Conservation (phyloP, 2,329 filamentous ascomycete genomes). For the Chalaropsis thielavioides region DNA sequence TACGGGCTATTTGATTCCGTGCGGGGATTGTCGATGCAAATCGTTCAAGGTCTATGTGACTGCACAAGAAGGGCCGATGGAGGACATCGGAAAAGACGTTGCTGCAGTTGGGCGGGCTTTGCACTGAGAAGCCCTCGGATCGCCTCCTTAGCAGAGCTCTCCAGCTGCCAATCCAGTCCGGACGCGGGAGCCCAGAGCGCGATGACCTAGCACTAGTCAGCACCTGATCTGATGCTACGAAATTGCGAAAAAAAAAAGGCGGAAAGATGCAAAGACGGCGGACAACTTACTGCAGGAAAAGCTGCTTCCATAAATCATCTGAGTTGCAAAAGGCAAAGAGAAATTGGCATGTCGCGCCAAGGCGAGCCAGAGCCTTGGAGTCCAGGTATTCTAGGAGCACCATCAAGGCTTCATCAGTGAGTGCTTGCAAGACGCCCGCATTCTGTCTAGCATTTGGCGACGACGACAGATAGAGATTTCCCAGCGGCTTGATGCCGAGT, state of each 20-base stretch:
- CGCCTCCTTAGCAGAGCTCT: conserved; percentile 59
- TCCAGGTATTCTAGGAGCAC: conserved; percentile 64
- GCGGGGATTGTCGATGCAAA: conserved; percentile 59
- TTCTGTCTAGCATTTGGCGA: conserved; percentile 23
- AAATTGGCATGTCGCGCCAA: conserved; percentile 71
- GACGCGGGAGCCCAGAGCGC: conserved; percentile 4
- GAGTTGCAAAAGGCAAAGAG: conserved; percentile 71
- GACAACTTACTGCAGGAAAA: conserved; percentile 64
- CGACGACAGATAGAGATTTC: conserved; percentile 60
- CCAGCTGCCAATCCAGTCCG: conserved; percentile 40
- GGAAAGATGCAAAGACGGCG: not conserved
- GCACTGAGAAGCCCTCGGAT: conserved; percentile 29
- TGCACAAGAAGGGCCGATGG: conserved; percentile 81
- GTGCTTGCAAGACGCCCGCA: conserved; percentile 46
- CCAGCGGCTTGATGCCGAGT: conserved; percentile 69
- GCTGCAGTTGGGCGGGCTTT: conserved; percentile 50
- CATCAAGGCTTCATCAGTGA: conserved; percentile 72
- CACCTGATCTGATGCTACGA: not conserved
- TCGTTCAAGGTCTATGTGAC: conserved; percentile 52
- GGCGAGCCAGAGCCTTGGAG: conserved; percentile 40
- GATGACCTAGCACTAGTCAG: conserved; percentile 20
- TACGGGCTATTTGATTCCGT: conserved; percentile 56
- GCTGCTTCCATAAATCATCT: conserved; percentile 78
- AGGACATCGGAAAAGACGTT: conserved; percentile 81
- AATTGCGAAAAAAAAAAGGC: no score